Percentiles rank a stretch among this genome's conserved stretches.
These are phyloP conservation scores for Auriculariales sp. DNA, from an alignment of 768 basidiomycete genomes.

Conservation along the genomic window DNA sequence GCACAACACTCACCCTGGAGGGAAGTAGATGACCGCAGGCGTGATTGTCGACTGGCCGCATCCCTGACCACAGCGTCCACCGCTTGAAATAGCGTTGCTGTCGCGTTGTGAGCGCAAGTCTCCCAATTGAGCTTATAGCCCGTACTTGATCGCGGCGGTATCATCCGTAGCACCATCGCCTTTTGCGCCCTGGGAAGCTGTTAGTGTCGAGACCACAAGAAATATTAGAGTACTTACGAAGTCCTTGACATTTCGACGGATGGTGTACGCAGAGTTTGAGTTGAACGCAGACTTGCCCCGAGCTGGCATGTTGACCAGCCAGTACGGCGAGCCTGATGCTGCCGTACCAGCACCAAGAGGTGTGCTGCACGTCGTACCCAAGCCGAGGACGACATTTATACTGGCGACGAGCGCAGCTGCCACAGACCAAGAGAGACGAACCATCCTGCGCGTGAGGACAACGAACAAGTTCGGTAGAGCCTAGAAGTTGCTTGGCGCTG, in stretches of 20 bases:
- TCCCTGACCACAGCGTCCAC: constrained; percentile 48
- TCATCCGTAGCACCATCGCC: constrained; percentile 5
- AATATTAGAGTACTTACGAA: too few species aligned
- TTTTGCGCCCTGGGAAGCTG: too few species aligned
- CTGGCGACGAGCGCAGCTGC: not conserved
- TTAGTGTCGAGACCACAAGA: too few species aligned
- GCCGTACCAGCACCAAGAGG: not conserved
- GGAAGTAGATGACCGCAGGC: constrained; percentile 66
- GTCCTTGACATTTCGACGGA: constrained; percentile 6
- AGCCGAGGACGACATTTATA: not conserved
- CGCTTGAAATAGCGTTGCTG: constrained; percentile 51
- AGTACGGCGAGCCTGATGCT: not conserved
- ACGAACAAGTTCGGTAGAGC: too few species aligned
- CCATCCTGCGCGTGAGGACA: too few species aligned
- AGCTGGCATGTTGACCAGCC: not conserved
- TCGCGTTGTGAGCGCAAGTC: not conserved
- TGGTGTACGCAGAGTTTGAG: not conserved
- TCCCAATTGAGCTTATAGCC: too few species aligned
- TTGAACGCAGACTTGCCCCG: constrained; percentile 1
- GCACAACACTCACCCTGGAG: constrained; percentile 40
- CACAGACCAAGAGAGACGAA: too few species aligned
- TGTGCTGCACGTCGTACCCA: not conserved
- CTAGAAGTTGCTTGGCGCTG: too few species aligned
- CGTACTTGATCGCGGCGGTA: constrained; percentile 5
- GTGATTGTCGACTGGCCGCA: constrained; percentile 22